phyloP scores from a whole-genome alignment of 1,284 basidiomycete species.

The Marasmius oreades region DNA sequence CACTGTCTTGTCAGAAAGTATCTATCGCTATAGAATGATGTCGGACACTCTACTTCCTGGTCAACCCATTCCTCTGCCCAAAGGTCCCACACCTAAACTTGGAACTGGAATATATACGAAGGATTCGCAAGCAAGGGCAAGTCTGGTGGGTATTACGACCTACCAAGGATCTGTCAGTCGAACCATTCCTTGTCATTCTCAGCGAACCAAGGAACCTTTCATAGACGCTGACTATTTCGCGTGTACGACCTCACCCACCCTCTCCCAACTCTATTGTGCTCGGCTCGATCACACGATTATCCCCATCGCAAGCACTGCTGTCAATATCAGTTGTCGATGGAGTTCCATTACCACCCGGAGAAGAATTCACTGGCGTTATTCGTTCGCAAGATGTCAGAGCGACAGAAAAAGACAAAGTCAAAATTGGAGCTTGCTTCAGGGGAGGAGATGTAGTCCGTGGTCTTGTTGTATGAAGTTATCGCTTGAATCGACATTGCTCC shows the following conservation, averaged over 20 bases:
- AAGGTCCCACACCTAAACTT: conserved; percentile 55
- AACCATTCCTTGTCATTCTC: conserved; percentile 23
- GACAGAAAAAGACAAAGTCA: conserved; percentile 91
- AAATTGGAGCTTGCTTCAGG: conserved; percentile 92
- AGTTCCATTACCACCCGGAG: conserved; percentile 82
- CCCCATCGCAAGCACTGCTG: conserved; percentile 83
- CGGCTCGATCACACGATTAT: conserved; percentile 82
- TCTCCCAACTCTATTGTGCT: conserved; percentile 71
- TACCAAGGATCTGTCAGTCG: conserved; percentile 67
- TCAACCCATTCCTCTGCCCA: conserved; percentile 68
- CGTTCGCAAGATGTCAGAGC: conserved; percentile 89
- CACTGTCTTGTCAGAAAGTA: background rate
- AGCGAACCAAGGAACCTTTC: conserved; percentile 22
- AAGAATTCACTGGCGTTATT: conserved; percentile 93
- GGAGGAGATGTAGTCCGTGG: conserved; percentile 96
- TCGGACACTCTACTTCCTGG: conserved; percentile 70
- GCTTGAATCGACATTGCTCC: background rate
- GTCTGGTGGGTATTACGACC: conserved; percentile 64
- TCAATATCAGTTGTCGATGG: conserved; percentile 90
- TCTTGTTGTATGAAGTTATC: conserved; percentile 67
- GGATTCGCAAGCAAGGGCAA: conserved; percentile 67
- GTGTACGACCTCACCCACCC: conserved; percentile 64
- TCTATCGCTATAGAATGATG: background rate
- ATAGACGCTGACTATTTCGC: conserved; percentile 58
- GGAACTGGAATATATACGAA: conserved; percentile 71